Evolutionary conservation across 1,139 yeast genomes (phyloP), one percentile per base, ranked within the genome.

Genomic region (Pichia sp.): DNA sequence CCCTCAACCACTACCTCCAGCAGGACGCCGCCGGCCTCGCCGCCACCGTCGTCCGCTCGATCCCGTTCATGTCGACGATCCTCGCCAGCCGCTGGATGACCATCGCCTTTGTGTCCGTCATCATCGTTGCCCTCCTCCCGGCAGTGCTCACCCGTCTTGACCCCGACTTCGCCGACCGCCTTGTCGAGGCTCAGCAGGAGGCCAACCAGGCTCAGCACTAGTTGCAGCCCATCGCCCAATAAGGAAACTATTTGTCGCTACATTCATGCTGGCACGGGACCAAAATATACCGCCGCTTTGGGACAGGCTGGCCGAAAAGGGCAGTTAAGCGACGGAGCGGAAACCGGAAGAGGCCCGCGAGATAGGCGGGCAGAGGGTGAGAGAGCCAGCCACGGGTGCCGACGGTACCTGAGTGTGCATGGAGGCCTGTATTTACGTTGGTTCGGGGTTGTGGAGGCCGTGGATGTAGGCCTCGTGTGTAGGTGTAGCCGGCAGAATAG

Each of bases 151-250:
- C 62, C 5, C 45, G 49, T 30, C 19, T 67, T 7, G 70, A 67
- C 43, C 70, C 70, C 0, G 61, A 56, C 1, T 64, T 65, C 47
- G 62, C 59, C 16, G 67, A 66, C 15, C 51, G 67, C n/a, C 57
- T 61, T n/a, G 56, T 62, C 41, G 41, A 36, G 44, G 65, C 62
- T 6, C 64, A 60, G 48, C 53, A 58, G 52, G 53, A 51, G 16
- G 54, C 44, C 23, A 23, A 58, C 53, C 54, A 16, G 32, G 30
- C 15, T 23, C 19, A 46, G 34, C 16, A 45, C 15, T n/a, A 30
- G 47, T 11, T 26, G 5, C 10, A 32, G 36, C 48, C 10, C 29
- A 23, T 23, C 26, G 26, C 41, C 41, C 16, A 36, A 36, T 11
- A 6, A 36, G 41, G 41, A 36, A 36, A 15, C 16, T 36, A 7